Base-by-base conservation (phyloP, 1,284 basidiomycete genomes). In the Boletellus deceptivus region DNA sequence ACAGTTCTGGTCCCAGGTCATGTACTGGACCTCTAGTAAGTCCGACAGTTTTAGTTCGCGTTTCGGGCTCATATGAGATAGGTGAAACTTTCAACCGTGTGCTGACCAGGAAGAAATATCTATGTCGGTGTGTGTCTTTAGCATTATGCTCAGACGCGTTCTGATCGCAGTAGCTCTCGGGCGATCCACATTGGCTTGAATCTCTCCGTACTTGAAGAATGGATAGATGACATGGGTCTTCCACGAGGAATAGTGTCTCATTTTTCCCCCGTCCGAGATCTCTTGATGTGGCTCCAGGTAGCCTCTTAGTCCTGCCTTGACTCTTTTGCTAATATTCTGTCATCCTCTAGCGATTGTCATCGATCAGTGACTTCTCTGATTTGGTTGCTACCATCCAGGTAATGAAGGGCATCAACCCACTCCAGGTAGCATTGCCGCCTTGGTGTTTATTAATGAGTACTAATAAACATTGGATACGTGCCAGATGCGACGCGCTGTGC, bases 61-160 rank as follows among this genome's bases (percentile, higher is more conserved):
- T 35, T 47, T 24, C 18, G 9, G 59, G 22, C 52, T 62, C 11
- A 61, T 46, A 52, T 17, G 54, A 48, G 33, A 51, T 58, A 90
- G 87, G 91, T 69, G 96, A 99, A 73, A 80, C 93, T 29, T 99
- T 98, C 75, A 99, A 99, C 70, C 86, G 95, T 29, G 81, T 98
- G 35, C 72, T 98, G 29, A 91, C 89, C 3, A 80, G 93, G 48
- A 94, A 93, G 71, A 96, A 94, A 66, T 96, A 93, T 65, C 73
- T 98, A 1, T 98, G 96, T 70, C 82, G 96, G 75, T 92, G 75
- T 54, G 72, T 61, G 6, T 34, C 48, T 42, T 35, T 17, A 39
- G 34, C 18, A 35, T 54, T 17, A 37, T 37, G 34, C 24, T 16
- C 18, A 25, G 44, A 56, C 10, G 41, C 44, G 22, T 31, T 38